These are phyloP conservation scores for Tephrocybe sp. DNA, from an alignment of 768 basidiomycete genomes.

Conservation along the genomic window DNA sequence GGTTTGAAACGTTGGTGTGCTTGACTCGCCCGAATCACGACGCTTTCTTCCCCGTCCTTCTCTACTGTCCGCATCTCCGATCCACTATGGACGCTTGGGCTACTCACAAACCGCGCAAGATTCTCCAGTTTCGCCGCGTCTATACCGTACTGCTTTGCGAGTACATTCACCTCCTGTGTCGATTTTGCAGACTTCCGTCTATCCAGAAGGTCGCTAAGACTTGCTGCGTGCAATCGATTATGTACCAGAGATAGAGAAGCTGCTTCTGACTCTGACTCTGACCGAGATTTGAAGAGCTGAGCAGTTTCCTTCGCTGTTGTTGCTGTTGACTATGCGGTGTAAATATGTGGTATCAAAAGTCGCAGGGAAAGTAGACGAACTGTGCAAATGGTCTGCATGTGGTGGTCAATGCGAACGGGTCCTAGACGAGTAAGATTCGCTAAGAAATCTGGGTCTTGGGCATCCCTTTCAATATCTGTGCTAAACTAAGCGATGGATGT, in stretches of 20 bases:
- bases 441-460: constrained; percentile 71
- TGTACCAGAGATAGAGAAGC: constrained; percentile 34
- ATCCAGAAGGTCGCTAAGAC: constrained; percentile 60
- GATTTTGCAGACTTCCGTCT: constrained; percentile 52
- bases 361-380: constrained; percentile 32
- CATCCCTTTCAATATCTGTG: constrained; percentile 61
- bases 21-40: constrained; percentile 48
- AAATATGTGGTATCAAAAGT: background rate
- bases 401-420: constrained; percentile 69
- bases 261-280: constrained; percentile 56
- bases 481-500: constrained; percentile 4
- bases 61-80: constrained; percentile 42
- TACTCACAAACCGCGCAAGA: constrained; percentile 58
- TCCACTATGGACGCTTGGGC: constrained; percentile 56
- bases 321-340: constrained; percentile 5
- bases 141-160: constrained; percentile 56
- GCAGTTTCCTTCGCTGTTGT: constrained; percentile 27
- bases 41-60: constrained; percentile 57
- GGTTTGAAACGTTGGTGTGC: constrained; percentile 1
- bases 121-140: constrained; percentile 51
- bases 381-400: constrained; percentile 47
- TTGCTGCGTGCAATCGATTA: constrained; percentile 56
- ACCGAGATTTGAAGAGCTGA: constrained; percentile 52
- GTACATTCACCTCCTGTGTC: constrained; percentile 40
- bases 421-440: constrained; percentile 65